Evolutionary conservation across 805 yeast species (phyloP).

Genomic region (Candida peoriensis): DNA sequence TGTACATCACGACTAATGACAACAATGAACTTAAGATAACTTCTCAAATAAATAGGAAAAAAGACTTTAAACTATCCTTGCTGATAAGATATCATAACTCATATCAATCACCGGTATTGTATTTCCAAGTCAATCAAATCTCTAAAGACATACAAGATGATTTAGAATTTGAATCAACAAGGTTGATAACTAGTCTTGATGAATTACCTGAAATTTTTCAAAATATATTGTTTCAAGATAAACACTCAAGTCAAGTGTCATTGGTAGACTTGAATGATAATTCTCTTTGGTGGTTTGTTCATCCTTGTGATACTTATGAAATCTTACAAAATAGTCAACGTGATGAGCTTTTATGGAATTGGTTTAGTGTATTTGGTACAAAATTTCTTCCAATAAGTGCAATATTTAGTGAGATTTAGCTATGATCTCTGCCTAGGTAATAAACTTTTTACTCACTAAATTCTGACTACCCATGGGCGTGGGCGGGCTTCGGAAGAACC

Average conservation of each 20-base stretch:
- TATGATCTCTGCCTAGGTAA: no score
- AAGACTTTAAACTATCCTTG: no score
- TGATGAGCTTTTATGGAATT: slow-evolving; percentile 19
- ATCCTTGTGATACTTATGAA: slow-evolving; percentile 36
- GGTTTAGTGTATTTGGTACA: slow-evolving; percentile 27
- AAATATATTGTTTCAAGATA: not conserved
- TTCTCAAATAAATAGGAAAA: no score
- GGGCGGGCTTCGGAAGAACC: no score
- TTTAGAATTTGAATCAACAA: not conserved
- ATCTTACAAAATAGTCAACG: slow-evolving; percentile 21
- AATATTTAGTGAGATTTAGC: not conserved
- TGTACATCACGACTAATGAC: no score
- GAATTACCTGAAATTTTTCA: not conserved
- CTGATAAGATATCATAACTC: not conserved
- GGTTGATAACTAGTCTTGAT: not conserved
- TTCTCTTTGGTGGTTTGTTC: slow-evolving; percentile 26
- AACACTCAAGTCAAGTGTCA: slow-evolving; percentile 6
- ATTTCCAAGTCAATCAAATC: slow-evolving; percentile 5
- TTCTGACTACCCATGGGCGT: no score
- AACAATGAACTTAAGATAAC: no score
- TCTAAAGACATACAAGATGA: not conserved
- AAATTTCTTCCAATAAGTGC: no score
- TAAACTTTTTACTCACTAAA: no score
- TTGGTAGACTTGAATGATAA: slow-evolving; percentile 5
- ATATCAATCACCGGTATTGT: slow-evolving; percentile 12